Base-by-base conservation (phyloP, 345 rosid species). In the Euphorbia peplus region DNA sequence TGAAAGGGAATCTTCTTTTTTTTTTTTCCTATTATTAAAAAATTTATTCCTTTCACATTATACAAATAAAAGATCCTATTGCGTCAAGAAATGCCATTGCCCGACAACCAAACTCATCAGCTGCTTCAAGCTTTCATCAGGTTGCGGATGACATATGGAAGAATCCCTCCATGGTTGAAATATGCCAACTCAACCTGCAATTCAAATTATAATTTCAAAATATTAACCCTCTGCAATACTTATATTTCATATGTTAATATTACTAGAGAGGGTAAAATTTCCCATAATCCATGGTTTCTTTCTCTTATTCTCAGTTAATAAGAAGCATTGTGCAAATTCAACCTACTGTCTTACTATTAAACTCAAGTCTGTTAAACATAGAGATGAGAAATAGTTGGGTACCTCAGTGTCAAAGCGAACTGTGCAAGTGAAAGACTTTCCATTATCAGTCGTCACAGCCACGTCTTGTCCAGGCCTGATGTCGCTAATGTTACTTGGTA, bases 371-470 rank as follows among this genome's bases (percentile, higher is more conserved):
- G 21, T 21, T 53, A 25, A 32, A 24, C 58, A 9, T 0, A 41
- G 48, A 44, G 41, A 8, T 12, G 14, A 47, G 26, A 69, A 47
- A 14, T 25, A 55, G 39, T 2, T 55, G 25, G 50, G 62, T 80
- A 92, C 99, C 98, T 92, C 99, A 2, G 99, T 95, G 79, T 95
- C 99, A 35, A 95, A 95, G 56, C 99, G 96, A 65, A 68, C 96
- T 3, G 86, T 83, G 89, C 99, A 95, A 53, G 84, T 88, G 83
- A 95, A 92, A 35, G 96, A 87, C 78, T 95, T 92, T 62, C 98
- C 97, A 7, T 68, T 76, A 78, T 90, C 85, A 0, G 97, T 95
- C 7, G 86, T 86, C 79, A 95, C 96, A 2, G 87, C 76, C 58
- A 90, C 96, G 53, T 95, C 99, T 83, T 95, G 99, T 53, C 98